These are phyloP conservation scores for Arxiozyma slooffiae DNA, from an alignment of 1,139 yeast genomes.

Conservation along the genomic window DNA sequence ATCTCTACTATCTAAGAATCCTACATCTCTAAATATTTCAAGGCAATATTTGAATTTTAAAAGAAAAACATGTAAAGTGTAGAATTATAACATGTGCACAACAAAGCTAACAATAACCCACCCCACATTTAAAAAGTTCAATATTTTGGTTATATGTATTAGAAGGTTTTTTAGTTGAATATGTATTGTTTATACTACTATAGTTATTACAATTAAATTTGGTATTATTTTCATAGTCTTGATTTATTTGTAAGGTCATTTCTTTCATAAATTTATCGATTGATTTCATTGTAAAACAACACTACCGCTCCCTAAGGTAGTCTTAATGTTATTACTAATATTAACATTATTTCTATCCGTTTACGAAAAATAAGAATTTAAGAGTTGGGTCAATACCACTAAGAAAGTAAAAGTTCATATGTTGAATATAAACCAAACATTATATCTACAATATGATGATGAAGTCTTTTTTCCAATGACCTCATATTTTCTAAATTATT, in stretches of 20 bases:
- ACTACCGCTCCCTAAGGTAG: background rate
- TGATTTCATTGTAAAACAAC: slow-evolving; percentile 3
- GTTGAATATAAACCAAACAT: slow-evolving; percentile 27
- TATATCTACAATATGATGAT: slow-evolving; percentile 19
- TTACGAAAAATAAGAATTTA: slow-evolving; percentile 7
- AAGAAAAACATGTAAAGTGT: slow-evolving; percentile 18
- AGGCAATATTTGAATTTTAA: slow-evolving; percentile 13
- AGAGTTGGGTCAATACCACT: slow-evolving; percentile 17
- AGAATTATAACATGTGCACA: slow-evolving; percentile 19
- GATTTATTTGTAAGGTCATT: slow-evolving; percentile 7
- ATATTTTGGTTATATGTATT: slow-evolving; percentile 6
- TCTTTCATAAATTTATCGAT: slow-evolving; percentile 16
- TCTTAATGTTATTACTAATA: slow-evolving; percentile 5
- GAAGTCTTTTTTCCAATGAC: background rate
- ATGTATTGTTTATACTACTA: background rate
- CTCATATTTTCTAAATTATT: slow-evolving; percentile 5
- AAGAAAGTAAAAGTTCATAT: slow-evolving; percentile 20
- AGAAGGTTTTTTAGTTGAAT: background rate
- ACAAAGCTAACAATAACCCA: slow-evolving; percentile 18
- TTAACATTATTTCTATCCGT: slow-evolving; percentile 1
- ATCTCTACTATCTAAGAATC: slow-evolving; percentile 20
- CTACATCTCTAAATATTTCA: slow-evolving; percentile 25
- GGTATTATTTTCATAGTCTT: background rate
- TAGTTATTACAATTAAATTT: background rate
- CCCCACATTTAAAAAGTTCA: slow-evolving; percentile 17